phyloP scores from a whole-genome alignment of 1,139 yeast species.

The Sugiyamaella xylanicola region DNA sequence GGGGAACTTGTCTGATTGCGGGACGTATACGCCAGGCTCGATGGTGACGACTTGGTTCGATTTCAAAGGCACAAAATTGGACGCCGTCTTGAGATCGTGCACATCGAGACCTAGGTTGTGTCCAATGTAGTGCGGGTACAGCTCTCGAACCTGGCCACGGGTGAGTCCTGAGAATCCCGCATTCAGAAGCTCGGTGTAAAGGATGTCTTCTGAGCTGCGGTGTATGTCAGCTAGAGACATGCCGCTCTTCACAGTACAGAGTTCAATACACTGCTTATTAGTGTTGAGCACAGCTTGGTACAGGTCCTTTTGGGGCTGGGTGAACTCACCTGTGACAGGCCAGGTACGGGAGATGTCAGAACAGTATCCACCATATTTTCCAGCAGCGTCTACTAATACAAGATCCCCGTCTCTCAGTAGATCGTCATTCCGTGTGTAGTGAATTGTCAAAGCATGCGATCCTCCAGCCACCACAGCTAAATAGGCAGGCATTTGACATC shows the following conservation, averaged over 20 bases:
- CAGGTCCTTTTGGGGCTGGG: slow-evolving; percentile 77
- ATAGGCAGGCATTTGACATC: slow-evolving; percentile 88
- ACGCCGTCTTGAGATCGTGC: slow-evolving; percentile 70
- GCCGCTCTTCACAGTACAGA: slow-evolving; percentile 57
- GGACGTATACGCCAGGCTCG: slow-evolving; percentile 94
- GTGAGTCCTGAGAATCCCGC: slow-evolving; percentile 58
- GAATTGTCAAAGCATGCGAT: slow-evolving; percentile 78
- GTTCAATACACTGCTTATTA: slow-evolving; percentile 73
- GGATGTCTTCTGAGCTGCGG: slow-evolving; percentile 58
- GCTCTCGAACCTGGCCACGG: slow-evolving; percentile 39
- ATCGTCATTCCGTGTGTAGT: slow-evolving; percentile 88
- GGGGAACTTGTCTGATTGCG: slow-evolving; percentile 70
- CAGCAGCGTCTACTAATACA: slow-evolving; percentile 95
- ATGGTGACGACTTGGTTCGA: slow-evolving; percentile 68
- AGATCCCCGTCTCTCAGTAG: slow-evolving; percentile 70
- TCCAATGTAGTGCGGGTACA: slow-evolving; percentile 95
- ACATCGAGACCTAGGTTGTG: slow-evolving; percentile 94
- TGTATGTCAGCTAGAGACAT: slow-evolving; percentile 76
- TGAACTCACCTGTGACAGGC: slow-evolving; percentile 79
- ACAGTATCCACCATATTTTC: slow-evolving; percentile 89
- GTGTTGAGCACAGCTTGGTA: slow-evolving; percentile 87
- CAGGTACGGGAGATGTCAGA: slow-evolving; percentile 96
- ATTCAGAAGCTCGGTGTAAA: slow-evolving; percentile 67
- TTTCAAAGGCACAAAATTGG: slow-evolving; percentile 44
- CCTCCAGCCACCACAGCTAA: slow-evolving; percentile 98